Conservation (phyloP, 805 yeast genomes). For the Lachancea waltii region DNA sequence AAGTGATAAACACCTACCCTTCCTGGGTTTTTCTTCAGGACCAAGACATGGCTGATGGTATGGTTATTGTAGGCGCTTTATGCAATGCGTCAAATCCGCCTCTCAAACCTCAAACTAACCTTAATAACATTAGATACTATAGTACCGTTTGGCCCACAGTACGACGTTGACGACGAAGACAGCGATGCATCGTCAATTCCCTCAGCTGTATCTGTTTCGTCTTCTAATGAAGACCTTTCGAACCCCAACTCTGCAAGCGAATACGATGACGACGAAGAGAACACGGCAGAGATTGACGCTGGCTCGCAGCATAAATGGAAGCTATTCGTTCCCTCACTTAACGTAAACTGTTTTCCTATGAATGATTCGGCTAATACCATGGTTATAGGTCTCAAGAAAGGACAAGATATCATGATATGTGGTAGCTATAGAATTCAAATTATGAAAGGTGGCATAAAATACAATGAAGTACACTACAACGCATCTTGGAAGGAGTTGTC, state of each 20-base stretch:
- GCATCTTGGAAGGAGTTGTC: slow-evolving; percentile 18
- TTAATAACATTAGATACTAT: neutral
- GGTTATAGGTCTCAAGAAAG: slow-evolving; percentile 21
- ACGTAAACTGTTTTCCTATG: slow-evolving; percentile 6
- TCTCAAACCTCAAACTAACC: neutral
- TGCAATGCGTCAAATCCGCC: neutral
- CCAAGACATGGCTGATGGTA: neutral
- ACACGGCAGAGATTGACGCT: neutral
- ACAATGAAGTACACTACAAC: slow-evolving; percentile 28
- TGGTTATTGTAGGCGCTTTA: too few relatives aligned
- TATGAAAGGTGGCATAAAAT: slow-evolving; percentile 30
- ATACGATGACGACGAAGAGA: slow-evolving; percentile 1
- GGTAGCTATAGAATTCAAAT: slow-evolving; percentile 26
- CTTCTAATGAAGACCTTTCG: slow-evolving; percentile 1
- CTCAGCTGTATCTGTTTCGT: neutral
- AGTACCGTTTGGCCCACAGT: slow-evolving; percentile 1
- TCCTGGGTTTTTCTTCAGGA: too few relatives aligned
- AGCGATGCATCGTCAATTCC: neutral
- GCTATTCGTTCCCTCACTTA: neutral
- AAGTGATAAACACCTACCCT: too few relatives aligned
- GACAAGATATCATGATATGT: slow-evolving; percentile 21
- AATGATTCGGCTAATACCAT: slow-evolving; percentile 10
- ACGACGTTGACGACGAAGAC: slow-evolving; percentile 4
- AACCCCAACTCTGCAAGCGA: slow-evolving; percentile 2
- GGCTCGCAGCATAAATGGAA: slow-evolving; percentile 3